Evolutionary conservation across 139 green algal species (phyloP).

Genomic region (Spirogloea muscicola): DNA sequence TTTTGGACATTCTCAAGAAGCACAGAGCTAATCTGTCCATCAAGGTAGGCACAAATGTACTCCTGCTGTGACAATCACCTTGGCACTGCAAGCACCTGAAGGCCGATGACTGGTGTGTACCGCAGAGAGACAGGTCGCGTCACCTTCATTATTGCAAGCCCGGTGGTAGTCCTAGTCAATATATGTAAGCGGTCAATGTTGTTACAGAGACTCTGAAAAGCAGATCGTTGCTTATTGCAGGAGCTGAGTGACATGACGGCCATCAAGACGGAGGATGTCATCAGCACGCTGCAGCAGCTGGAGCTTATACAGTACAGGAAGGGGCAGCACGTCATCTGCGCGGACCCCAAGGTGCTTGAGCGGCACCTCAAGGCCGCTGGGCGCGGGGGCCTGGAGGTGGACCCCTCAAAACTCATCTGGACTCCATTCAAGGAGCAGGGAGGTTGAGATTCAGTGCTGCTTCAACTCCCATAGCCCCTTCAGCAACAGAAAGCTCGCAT

Average conservation of each 20-base stretch:
- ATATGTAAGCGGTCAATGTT: not conserved
- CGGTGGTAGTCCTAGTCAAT: not conserved
- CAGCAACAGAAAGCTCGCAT: too few relatives aligned
- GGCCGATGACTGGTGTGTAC: not conserved
- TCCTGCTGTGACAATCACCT: not conserved
- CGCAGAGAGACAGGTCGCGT: not conserved
- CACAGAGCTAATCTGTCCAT: constrained; percentile 72
- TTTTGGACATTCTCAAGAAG: constrained; percentile 80
- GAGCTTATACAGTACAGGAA: constrained; percentile 91
- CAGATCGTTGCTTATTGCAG: constrained; percentile 8
- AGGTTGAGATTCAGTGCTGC: constrained; percentile 16
- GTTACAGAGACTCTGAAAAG: not conserved
- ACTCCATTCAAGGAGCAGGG: constrained; percentile 59
- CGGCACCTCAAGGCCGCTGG: constrained; percentile 73
- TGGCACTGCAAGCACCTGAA: not conserved
- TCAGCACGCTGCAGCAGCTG: constrained; percentile 80
- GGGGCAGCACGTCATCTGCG: constrained; percentile 52
- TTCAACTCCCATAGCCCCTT: too few relatives aligned
- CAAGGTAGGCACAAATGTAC: constrained; percentile 55
- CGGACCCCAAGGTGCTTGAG: constrained; percentile 52
- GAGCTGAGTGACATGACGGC: constrained; percentile 86
- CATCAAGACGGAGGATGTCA: constrained; percentile 97
- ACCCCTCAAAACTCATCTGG: constrained; percentile 79
- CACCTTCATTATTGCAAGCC: not conserved
- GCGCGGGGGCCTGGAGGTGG: constrained; percentile 59